Evolutionary conservation across 2,329 filamentous ascomycete genomes (phyloP), one percentile per base, ranked within the genome.

Genomic region (Paraphoma sp.): DNA sequence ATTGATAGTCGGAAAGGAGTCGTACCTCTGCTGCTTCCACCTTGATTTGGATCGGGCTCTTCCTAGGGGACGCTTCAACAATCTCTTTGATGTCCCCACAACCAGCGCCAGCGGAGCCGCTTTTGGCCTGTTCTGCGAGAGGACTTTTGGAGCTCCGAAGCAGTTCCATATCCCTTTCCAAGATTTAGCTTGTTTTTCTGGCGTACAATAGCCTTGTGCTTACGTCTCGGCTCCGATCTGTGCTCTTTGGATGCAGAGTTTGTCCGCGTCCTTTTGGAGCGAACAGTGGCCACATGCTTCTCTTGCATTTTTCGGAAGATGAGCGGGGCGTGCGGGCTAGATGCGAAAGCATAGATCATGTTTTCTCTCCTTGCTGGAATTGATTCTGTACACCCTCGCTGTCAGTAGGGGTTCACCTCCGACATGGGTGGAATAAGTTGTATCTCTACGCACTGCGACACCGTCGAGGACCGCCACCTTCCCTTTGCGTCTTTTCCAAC

Each of bases 251-350:
- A 8, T n/a, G n/a, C 40, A n/a, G 11, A 17, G 16, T 16, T 16
- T 2, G 8, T 42, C 4, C 40, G 40, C 40, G 40, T n/a, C 16
- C n/a, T 17, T 11, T 36, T 42, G 11, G 40, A 42, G 16, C n/a
- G 47, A 6, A 12, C 17, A n/a, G 5, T 3, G 9, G 11, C 12
- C 1, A n/a, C 23, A n/a, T 30, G 14, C 9, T 42, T 50, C n/a
- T n/a, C 5, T 17, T 43, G 47, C 18, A 50, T 31, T 28, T 29
- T 17, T 16, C 47, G 36, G n/a, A 41, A 42, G 3, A 50, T 50
- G 36, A 50, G 36, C 16, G 47, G 47, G 30, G 36, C 36, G 36
- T 50, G 33, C 16, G 47, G 47, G 42, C 47, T 50, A n/a, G 47
- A 42, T 16, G 47, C 47, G 29, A 50, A 50, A 31, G 47, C 36